Evolutionary conservation across 2,329 filamentous ascomycete genomes (phyloP).

Genomic region (Xylaria sp.): DNA sequence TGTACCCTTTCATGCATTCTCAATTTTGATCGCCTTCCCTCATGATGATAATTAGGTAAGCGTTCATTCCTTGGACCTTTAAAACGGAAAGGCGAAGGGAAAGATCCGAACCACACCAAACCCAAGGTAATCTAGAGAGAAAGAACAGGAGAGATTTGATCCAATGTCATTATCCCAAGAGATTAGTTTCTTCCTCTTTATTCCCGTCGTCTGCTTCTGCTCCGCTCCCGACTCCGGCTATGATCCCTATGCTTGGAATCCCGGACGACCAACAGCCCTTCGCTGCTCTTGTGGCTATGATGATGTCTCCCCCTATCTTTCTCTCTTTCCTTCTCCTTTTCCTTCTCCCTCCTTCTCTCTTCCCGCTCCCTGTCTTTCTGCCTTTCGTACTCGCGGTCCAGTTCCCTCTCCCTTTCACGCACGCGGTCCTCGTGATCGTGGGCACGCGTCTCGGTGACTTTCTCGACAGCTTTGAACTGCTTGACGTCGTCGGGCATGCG

Average conservation of each 20-base stretch:
- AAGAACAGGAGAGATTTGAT: neutral
- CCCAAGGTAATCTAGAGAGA: neutral
- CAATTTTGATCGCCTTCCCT: neutral
- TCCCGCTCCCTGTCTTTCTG: conserved; percentile 37
- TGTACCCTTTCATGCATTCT: conserved; percentile 10
- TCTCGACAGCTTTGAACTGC: conserved; percentile 55
- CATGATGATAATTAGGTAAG: neutral
- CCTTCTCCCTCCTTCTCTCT: conserved; percentile 31
- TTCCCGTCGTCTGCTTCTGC: conserved; percentile 42
- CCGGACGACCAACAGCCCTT: conserved; percentile 43
- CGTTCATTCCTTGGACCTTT: neutral
- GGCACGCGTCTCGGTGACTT: conserved; percentile 36
- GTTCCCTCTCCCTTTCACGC: conserved; percentile 41
- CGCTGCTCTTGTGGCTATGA: conserved; percentile 32
- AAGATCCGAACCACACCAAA: neutral
- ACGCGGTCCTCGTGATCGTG: conserved; percentile 32
- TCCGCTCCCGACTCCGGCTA: conserved; percentile 43
- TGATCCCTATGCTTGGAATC: conserved; percentile 45
- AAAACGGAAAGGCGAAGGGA: neutral
- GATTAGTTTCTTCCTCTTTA: conserved; percentile 9
- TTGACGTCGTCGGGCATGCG: conserved; percentile 70
- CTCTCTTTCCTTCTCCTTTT: conserved; percentile 35
- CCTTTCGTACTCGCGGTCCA: conserved; percentile 38
- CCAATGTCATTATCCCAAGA: conserved; percentile 1
- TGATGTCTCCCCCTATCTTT: conserved; percentile 35